These are phyloP conservation scores for Leccinum imitatum DNA, from an alignment of 768 basidiomycete species.

Conservation along the genomic window DNA sequence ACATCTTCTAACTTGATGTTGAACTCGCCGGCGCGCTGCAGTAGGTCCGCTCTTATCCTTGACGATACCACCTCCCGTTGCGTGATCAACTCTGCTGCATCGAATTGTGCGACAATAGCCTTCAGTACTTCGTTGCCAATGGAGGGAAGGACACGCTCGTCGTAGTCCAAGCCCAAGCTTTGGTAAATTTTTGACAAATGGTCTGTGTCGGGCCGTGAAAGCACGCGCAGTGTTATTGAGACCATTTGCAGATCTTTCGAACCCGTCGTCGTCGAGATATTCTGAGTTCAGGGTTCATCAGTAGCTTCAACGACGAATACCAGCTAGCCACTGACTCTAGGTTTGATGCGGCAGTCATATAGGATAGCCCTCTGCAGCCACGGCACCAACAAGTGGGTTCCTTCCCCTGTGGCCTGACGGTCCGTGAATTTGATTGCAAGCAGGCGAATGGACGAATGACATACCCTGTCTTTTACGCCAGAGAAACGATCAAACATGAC, in stretches of 20 bases:
- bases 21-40: slow-evolving; percentile 94
- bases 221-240: slow-evolving; percentile 91
- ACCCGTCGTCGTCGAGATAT: slow-evolving; percentile 98
- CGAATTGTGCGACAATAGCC: slow-evolving; percentile 97
- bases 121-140: slow-evolving; percentile 98
- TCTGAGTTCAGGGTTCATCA: slow-evolving; percentile 46
- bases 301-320: slow-evolving; percentile 1
- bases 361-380: slow-evolving; percentile 96
- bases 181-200: slow-evolving; percentile 95
- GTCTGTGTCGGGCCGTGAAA: slow-evolving; percentile 87
- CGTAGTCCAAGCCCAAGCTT: slow-evolving; percentile 92
- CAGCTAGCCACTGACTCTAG: slow-evolving; percentile 58
- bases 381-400: slow-evolving; percentile 94
- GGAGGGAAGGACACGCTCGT: slow-evolving; percentile 95
- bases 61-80: slow-evolving; percentile 97
- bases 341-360: slow-evolving; percentile 97
- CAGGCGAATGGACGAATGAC: slow-evolving; percentile 15
- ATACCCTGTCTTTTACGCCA: slow-evolving; percentile 80
- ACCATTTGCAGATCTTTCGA: slow-evolving; percentile 99
- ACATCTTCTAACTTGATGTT: slow-evolving; percentile 96
- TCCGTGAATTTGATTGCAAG: not conserved
- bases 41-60: slow-evolving; percentile 86
- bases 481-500: slow-evolving; percentile 99
- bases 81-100: slow-evolving; percentile 94
- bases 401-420: slow-evolving; percentile 79